These are phyloP conservation scores for Pseudocercospora cruenta DNA, from an alignment of 2,329 filamentous ascomycete genomes.

Conservation along the genomic window DNA sequence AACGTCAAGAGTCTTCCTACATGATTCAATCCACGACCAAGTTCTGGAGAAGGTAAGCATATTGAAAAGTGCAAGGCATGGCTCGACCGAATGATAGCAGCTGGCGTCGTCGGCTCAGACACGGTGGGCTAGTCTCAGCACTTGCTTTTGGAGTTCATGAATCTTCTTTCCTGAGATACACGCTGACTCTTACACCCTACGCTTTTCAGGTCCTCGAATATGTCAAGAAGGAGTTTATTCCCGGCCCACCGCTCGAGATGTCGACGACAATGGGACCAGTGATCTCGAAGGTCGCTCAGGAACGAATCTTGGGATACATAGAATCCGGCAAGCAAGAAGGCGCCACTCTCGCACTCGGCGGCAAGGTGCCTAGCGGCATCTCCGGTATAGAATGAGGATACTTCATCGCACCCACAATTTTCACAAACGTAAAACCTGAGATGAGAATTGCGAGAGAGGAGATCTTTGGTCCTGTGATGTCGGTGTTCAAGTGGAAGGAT, in stretches of 20 bases:
- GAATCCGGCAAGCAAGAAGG: neutral
- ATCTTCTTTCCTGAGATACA: no score
- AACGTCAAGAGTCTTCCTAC: constrained; percentile 31
- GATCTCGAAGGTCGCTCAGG: constrained; percentile 20
- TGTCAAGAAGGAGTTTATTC: constrained; percentile 22
- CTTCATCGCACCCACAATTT: neutral
- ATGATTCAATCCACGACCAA: constrained; percentile 26
- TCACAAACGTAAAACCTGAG: constrained; percentile 55
- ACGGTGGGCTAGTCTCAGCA: no score
- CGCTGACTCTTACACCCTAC: no score
- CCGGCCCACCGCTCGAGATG: constrained; percentile 25
- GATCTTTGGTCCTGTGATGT: constrained; percentile 58
- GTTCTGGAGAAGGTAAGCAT: constrained; percentile 19
- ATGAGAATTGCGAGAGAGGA: constrained; percentile 64
- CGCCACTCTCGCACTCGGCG: neutral
- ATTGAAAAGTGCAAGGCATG: no score
- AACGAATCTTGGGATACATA: neutral
- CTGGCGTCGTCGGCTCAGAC: no score
- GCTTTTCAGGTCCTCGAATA: constrained; percentile 8
- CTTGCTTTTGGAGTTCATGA: no score
- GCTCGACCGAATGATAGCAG: no score
- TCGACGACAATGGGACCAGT: constrained; percentile 27
- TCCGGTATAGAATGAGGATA: constrained; percentile 22
- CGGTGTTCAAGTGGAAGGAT: constrained; percentile 25
- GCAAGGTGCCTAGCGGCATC: constrained; percentile 54